Evolutionary conservation across 495 filamentous ascomycete genomes (phyloP), one percentile per base, ranked within the genome.

Genomic region (Daldinia loculata): DNA sequence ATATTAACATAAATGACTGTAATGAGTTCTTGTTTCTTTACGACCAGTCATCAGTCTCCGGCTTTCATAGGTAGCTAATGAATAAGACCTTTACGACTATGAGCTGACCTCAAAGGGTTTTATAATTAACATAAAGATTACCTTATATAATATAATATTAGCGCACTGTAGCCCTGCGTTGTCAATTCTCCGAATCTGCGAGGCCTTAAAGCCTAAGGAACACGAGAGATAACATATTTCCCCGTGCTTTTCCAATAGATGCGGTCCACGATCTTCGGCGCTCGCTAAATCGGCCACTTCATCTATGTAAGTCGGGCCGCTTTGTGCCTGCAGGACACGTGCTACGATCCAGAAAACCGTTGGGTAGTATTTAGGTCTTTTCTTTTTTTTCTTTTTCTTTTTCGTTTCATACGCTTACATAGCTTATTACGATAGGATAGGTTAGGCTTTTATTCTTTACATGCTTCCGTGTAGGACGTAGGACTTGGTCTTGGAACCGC

Each of bases 211-310:
- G 43, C 43, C 43, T 48, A 48, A 48, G 43, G 43, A 48, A 24
- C 43, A 22, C 19, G 43, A 22, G 51, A 55, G 15, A 30, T 14
- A 22, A 26, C 26, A 17, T 27, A 24, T 55, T 55, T 55, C 24
- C 24, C 29, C 12, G 26, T 55, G 51, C 51, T 30, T 53, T 48
- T 48, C 43, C 43, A 48, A 48, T 48, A 48, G 43, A 48, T 48
- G 29, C 29, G n/a, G 30, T 17, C 52, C 51, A 29, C 51, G 26
- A 55, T 30, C 52, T 34, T 56, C 15, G 27, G 24, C 52, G 7
- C 52, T 56, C 52, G 52, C 29, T 32, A 56, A 56, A 56, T 34
- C 52, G 30, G 52, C 52, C n/a, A 56, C 30, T 56, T 34, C 52
- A 30, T 34, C 30, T 56, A 29, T 29, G 27, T 29, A 34, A 34